phyloP scores from a whole-genome alignment of 2,329 filamentous ascomycete species.

The Sporothrix schenckii region DNA sequence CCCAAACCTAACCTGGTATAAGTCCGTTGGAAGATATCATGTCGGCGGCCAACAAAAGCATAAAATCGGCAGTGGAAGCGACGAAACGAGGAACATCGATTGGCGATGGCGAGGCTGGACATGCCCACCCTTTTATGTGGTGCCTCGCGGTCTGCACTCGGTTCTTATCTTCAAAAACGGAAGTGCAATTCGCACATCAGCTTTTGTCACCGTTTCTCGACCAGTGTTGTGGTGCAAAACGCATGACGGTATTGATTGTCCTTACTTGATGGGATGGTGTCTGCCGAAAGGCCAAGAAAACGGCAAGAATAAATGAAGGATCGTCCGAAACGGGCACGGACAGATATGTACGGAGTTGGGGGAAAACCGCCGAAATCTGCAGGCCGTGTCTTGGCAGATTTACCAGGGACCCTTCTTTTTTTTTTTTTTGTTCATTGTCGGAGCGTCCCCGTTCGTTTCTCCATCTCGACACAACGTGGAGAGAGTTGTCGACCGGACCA shows the following conservation, averaged over 20 bases:
- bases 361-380: not conserved
- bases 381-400: slow-evolving; percentile 1
- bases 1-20: slow-evolving; percentile 3
- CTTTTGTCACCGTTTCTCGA: not conserved
- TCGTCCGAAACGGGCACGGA: not conserved
- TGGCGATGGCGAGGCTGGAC: not conserved
- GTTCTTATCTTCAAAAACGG: too few relatives aligned
- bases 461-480: too few relatives aligned
- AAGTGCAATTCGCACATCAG: not conserved
- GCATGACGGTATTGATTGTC: not conserved
- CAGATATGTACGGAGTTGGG: too few relatives aligned
- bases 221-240: not conserved
- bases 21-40: not conserved
- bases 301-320: not conserved
- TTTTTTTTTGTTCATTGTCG: not conserved
- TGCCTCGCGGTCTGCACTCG: too few relatives aligned
- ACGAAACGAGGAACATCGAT: not conserved
- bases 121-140: not conserved
- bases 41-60: not conserved
- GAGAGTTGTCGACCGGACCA: too few relatives aligned
- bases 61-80: not conserved
- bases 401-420: not conserved
- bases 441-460: not conserved
- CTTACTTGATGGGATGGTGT: not conserved
- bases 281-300: not conserved